Base-by-base conservation (phyloP, 768 basidiomycete genomes). In the Lactifluus pinguis region DNA sequence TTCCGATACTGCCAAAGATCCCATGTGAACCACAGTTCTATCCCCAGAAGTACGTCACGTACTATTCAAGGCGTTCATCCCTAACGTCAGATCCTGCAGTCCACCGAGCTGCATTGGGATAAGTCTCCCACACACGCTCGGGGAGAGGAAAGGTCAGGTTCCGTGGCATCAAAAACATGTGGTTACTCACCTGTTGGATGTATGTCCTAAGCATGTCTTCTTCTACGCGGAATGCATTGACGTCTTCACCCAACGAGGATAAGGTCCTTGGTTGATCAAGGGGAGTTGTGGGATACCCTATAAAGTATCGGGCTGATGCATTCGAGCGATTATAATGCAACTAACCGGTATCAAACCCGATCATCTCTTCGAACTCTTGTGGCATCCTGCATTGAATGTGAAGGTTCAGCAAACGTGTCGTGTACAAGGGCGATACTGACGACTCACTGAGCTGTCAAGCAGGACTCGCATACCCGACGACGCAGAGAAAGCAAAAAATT, bases 61-160 rank as follows among this genome's bases (percentile, higher is more conserved):
- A 64, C 63, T 61, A 39, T 49, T 61, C 59, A 8, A 53, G 53
- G 30, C 57, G 59, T 29, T 49, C 48, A 3, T 6, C 21, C 38
- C 41, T 61, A 30, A 57, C 55, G n/a, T 50, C 49, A 29, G 55
- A 51, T 29, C 57, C 29, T 42, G 25, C 47, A 6, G 41, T 47
- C 19, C 10, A 36, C 14, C 63, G 59, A 44, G 44, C 54, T 14
- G 38, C 48, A 13, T 39, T 39, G 14, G 49, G 60, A 14, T 29
- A 36, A n/a, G n/a, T 45, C 38, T 49, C 58, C 62, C 62, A 64
- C 29, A 57, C 58, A n/a, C 61, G 59, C 63, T 61, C 13, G 25
- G 34, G 14, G 14, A 25, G 25, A 21, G 11, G 29, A 48, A 14
- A 14, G 9, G 29, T 51, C 3, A 47, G 19, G 25, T 17, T 11